Evolutionary conservation across 768 basidiomycete species (phyloP), one percentile per base, ranked within the genome.

Genomic region (Nidularia sp.): DNA sequence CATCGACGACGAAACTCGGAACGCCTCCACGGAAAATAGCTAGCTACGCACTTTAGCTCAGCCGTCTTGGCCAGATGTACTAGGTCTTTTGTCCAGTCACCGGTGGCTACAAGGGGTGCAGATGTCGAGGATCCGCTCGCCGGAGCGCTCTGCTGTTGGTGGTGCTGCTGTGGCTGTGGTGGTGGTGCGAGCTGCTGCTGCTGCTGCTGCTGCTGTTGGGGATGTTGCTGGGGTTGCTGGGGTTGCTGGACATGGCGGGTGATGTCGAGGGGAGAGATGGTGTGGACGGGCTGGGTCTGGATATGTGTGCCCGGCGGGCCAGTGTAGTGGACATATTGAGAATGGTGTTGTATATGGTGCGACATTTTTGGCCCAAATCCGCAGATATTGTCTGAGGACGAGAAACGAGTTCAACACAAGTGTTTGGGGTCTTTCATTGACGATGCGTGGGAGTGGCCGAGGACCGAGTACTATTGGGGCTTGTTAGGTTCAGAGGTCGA

Each of bases 11-110:
- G n/a, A n/a, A n/a, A n/a, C n/a, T n/a, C n/a, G n/a, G n/a, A n/a
- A n/a, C n/a, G n/a, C n/a, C n/a, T n/a, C n/a, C n/a, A n/a, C n/a
- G n/a, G n/a, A n/a, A n/a, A n/a, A n/a, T n/a, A n/a, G n/a, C n/a
- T n/a, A n/a, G n/a, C n/a, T 22, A 79, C 88, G 59, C 66, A 93
- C 90, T 93, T 93, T 61, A 93, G 77, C 64, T 93, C 90, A 6
- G 90, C 90, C 1, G 88, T 90, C 71, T 89, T 92, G 5, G 90
- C 90, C 8, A 93, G 77, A 49, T 92, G 88, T 33, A 93, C 86
- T 42, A 93, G 77, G 67, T 90, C 88, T 59, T 86, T 87, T 29
- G 88, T 90, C 90, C 90, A 93, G 66, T 92, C 89, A 6, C 89
- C 90, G 15, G 82, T 85, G 3, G 90, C 88, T 47, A 93, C 77